Base-by-base conservation (phyloP, 2,329 filamentous ascomycete species). In the Sarocladium oryzae region DNA sequence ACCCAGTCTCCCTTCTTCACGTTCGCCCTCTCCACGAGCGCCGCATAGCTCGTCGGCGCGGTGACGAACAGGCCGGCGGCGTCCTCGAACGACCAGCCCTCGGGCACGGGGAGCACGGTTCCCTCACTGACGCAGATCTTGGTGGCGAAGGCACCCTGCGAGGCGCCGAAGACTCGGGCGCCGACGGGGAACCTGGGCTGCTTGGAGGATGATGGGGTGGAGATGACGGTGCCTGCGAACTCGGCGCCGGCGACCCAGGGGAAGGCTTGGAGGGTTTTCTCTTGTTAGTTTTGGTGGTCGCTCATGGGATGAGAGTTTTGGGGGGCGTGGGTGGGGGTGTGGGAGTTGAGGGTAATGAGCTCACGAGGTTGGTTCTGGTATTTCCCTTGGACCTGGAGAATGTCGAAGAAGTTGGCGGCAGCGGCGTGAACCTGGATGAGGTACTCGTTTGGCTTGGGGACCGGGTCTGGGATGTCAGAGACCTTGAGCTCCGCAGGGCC, bases 341-440 rank as follows among this genome's bases (percentile, higher is more conserved):
- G 36, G 11, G 35, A 15, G 36, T 7, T 4, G 28, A 41, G 18
- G 4, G 21, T 18, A 21, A 26, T 48, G 32, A 15, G 2, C 72
- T 26, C 67, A 80, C 77, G 82, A 0, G 90, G 90, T 61, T 96
- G 91, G 65, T 89, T 79, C 65, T 97, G 92, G 71, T 97, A 97
- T 79, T 95, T 95, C 52, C 92, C 92, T 63, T 89, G 86, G 63
- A 96, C 89, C 65, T 97, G 92, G 51, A 97, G 82, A 53, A 96
- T 86, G 67, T 97, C 92, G 74, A 96, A 97, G 79, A 97, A 97
- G 73, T 97, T 97, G 61, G 89, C 88, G 18, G 89, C 92, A 1
- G 87, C 80, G 43, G 92, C 89, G 69, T 89, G 88, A 61, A 97
- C 87, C 63, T 84, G 80, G 65, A 97, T 87, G 56, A 95, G 77